Conservation (phyloP, 2,329 filamentous ascomycete species). For the Cladosporium austrohemisphaericum region DNA sequence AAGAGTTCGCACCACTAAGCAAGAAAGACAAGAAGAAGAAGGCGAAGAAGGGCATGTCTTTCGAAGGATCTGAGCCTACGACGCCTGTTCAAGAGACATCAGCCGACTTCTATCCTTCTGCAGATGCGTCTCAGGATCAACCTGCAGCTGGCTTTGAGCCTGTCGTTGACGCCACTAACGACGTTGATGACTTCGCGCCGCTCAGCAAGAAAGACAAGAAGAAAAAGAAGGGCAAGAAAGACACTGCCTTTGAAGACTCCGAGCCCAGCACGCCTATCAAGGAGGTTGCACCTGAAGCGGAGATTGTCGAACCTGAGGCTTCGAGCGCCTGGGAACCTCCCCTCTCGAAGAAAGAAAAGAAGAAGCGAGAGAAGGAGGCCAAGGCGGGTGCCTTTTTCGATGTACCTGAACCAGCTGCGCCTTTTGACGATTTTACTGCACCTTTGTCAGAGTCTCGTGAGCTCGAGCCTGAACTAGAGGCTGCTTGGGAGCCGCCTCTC, state of each 20-base stretch:
- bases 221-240: conserved; percentile 47
- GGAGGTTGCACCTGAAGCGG: conserved; percentile 25
- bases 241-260: conserved; percentile 20
- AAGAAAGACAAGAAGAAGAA: conserved; percentile 48
- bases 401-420: neutral
- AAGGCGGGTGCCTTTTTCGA: neutral
- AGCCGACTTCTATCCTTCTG: neutral
- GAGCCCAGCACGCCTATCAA: neutral
- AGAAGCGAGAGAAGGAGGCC: conserved; percentile 30
- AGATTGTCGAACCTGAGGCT: neutral
- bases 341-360: conserved; percentile 36
- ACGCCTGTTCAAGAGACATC: conserved; percentile 6
- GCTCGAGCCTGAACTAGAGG: conserved; percentile 10
- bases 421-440: neutral
- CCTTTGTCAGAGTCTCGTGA: neutral
- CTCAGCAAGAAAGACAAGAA: conserved; percentile 29
- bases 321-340: conserved; percentile 30
- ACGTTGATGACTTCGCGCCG: neutral
- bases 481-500: conserved; percentile 17
- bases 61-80: conserved; percentile 3
- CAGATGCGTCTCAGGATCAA: neutral
- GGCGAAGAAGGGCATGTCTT: conserved; percentile 34
- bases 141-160: neutral
- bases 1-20: conserved; percentile 34
- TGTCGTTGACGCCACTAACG: conserved; percentile 29